Base-by-base conservation (phyloP, 805 yeast genomes). In the Candida succiphila region DNA sequence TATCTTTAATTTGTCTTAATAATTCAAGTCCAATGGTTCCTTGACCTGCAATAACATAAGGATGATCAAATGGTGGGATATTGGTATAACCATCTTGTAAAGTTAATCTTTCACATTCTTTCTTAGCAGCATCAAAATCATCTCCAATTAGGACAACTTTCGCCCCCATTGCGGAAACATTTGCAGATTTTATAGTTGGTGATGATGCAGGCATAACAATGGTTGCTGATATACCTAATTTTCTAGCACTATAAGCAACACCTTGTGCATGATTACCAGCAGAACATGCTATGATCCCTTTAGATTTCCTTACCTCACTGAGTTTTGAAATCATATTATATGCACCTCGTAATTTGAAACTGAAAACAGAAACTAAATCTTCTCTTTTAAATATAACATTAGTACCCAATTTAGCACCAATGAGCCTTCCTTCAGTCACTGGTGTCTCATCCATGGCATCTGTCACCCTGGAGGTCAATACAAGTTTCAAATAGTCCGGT, bases 221-320 rank as follows among this genome's bases (percentile, higher is more conserved):
- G 5, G 96, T 89, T 4, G 97, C 89, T 4, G 95, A 92, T 34
- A 92, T 86, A 19, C 79, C 80, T 50, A 92, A 64, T 38, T 79
- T 75, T 39, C 75, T 76, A 4, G 97, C 95, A 17, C 95, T 81
- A 54, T 60, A 89, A 0, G 98, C 98, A 12, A 92, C 97, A 44
- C 99, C 99, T 55, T 92, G 99, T 2, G 99, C 99, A 49, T 92
- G 99, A 58, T 92, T 92, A 24, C 99, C 99, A 4, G 99, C 99
- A 21, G 96, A 86, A 50, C 97, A 92, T 0, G 97, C 96, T 52
- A 94, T 82, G 35, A 92, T 96, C 46, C 99, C 99, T 31, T 70
- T 66, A 54, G 85, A 47, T 42, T 78, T 69, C 45, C 78, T 64
- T 30, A 69, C 73, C n/a, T 72, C 60, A 34, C 77, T 75, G 32